Conservation (phyloP, 805 yeast species). For the Wickerhamiella dianesei region DNA sequence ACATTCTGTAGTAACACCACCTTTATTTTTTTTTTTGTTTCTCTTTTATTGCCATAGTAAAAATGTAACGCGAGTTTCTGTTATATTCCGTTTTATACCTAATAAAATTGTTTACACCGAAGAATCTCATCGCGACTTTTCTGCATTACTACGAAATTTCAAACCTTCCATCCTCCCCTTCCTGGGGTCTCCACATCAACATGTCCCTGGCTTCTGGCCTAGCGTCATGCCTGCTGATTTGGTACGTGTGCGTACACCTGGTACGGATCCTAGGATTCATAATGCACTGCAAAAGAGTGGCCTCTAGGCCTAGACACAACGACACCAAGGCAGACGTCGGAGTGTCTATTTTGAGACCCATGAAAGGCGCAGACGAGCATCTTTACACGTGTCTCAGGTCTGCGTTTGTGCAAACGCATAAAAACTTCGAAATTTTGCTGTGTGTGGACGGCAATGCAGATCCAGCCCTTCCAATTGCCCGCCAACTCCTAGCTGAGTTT, state of each 20-base stretch:
- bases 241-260: slow-evolving; percentile 8
- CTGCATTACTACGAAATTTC: too few species aligned
- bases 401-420: slow-evolving; percentile 52
- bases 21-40: too few species aligned
- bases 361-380: slow-evolving; percentile 72
- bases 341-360: slow-evolving; percentile 68
- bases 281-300: slow-evolving; percentile 2
- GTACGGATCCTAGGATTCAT: slow-evolving; percentile 7
- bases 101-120: too few species aligned
- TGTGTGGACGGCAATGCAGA: slow-evolving; percentile 57
- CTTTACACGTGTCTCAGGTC: slow-evolving; percentile 53
- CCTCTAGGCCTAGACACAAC: background rate
- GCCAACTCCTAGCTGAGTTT: slow-evolving; percentile 36
- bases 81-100: too few species aligned
- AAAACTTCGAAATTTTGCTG: slow-evolving; percentile 58
- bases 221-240: slow-evolving; percentile 2
- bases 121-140: too few species aligned
- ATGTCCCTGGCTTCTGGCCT: too few species aligned
- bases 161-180: too few species aligned
- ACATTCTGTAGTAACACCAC: too few species aligned
- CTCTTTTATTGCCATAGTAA: too few species aligned
- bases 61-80: too few species aligned
- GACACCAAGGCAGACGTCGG: slow-evolving; percentile 31
- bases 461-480: slow-evolving; percentile 48
- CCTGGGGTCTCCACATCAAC: too few species aligned